These are phyloP conservation scores for Leccinum subgranulosum DNA, from an alignment of 768 basidiomycete species.

Conservation along the genomic window DNA sequence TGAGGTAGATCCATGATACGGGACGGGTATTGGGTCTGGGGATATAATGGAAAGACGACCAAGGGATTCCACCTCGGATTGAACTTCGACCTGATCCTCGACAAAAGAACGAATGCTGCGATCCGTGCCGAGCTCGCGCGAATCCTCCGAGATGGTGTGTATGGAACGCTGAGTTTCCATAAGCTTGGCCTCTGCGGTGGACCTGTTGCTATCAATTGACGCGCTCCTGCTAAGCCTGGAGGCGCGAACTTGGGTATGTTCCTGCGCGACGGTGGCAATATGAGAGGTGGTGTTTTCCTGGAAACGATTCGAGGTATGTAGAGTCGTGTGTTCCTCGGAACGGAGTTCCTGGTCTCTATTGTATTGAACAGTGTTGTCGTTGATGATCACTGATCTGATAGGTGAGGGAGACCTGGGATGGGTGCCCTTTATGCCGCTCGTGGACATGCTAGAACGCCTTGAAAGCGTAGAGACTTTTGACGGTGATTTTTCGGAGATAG, in stretches of 20 bases:
- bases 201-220: conserved; percentile 17
- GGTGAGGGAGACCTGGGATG: conserved; percentile 10
- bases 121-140: conserved; percentile 19
- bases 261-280: conserved; percentile 4
- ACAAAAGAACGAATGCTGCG: conserved; percentile 12
- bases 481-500: conserved; percentile 19
- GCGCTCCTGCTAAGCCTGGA: conserved; percentile 10
- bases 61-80: conserved; percentile 24
- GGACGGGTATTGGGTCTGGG: conserved; percentile 45
- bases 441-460: conserved; percentile 20
- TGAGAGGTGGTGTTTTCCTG: conserved; percentile 16
- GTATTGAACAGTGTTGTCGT: conserved; percentile 11
- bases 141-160: conserved; percentile 27
- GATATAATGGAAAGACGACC: conserved; percentile 33
- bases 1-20: conserved; percentile 39
- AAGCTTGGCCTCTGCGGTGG: conserved; percentile 13
- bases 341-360: conserved; percentile 10
- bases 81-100: conserved; percentile 18
- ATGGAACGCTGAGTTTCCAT: conserved; percentile 29
- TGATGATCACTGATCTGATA: conserved; percentile 7
- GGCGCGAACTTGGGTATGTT: conserved; percentile 12
- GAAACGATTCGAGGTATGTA: conserved; percentile 8
- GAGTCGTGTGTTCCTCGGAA: conserved; percentile 17
- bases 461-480: conserved; percentile 9
- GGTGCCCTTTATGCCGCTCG: conserved; percentile 1